Conservation (phyloP, 768 basidiomycete species). For the Termitomyces sp. region DNA sequence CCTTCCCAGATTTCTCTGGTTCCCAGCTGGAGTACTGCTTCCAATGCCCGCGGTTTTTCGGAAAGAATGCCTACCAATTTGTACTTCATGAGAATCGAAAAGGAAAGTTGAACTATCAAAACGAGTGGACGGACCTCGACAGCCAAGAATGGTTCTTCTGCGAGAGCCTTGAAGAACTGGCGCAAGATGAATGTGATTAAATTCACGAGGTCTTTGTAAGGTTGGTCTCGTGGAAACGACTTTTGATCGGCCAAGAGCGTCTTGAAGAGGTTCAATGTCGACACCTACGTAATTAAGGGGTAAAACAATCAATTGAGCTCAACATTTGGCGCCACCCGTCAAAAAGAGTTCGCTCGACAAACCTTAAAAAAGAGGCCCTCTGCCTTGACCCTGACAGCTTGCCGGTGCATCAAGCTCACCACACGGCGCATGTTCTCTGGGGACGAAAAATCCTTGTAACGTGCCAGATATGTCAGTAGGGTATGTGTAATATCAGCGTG, state of each 20-base stretch:
- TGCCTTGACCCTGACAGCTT: constrained; percentile 86
- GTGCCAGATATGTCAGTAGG: constrained; percentile 74
- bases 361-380: constrained; percentile 97
- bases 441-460: constrained; percentile 78
- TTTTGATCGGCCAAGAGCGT: constrained; percentile 78
- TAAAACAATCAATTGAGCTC: constrained; percentile 12
- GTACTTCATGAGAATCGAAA: not conserved
- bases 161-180: constrained; percentile 91
- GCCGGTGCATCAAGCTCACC: constrained; percentile 85
- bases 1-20: constrained; percentile 44
- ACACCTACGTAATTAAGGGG: constrained; percentile 55
- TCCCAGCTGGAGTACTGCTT: constrained; percentile 81
- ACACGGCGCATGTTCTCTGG: constrained; percentile 88
- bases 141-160: constrained; percentile 81
- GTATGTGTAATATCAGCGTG: constrained; percentile 83
- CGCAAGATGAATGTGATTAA: constrained; percentile 86
- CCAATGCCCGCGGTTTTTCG: constrained; percentile 85
- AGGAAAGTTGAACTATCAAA: not conserved
- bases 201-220: constrained; percentile 78
- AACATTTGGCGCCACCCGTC: constrained; percentile 20
- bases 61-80: constrained; percentile 72
- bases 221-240: constrained; percentile 72
- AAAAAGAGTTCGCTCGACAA: constrained; percentile 18
- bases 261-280: constrained; percentile 87
- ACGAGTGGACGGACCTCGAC: constrained; percentile 64